phyloP scores from a whole-genome alignment of 208 protist species.

The Trypanosomatidae sp. region DNA sequence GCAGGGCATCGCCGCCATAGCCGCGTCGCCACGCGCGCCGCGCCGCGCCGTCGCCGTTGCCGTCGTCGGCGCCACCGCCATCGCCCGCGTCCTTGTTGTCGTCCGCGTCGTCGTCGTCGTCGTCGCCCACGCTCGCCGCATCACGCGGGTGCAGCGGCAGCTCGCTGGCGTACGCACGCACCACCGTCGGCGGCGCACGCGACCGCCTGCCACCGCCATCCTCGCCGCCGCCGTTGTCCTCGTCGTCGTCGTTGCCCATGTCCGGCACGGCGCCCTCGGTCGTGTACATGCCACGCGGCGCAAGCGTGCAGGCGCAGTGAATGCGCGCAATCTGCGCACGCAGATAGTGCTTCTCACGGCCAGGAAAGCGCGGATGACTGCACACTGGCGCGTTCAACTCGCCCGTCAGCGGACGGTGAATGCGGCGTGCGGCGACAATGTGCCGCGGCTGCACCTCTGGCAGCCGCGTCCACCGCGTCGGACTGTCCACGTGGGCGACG shows the following conservation, averaged over 20 bases:
- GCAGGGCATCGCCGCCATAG: constrained; percentile 76
- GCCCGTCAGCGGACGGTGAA: constrained; percentile 86
- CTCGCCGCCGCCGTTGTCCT: constrained; percentile 13
- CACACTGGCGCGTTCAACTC: constrained; percentile 75
- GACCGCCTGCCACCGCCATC: constrained; percentile 44
- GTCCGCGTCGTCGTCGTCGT: constrained; percentile 51
- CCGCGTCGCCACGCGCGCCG: constrained; percentile 67
- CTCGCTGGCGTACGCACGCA: constrained; percentile 65
- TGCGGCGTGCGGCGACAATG: constrained; percentile 64
- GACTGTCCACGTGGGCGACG: constrained; percentile 49
- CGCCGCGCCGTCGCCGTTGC: constrained; percentile 33
- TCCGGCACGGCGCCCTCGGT: constrained; percentile 76
- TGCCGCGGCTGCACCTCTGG: constrained; percentile 89
- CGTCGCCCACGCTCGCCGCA: constrained; percentile 10
- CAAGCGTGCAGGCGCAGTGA: constrained; percentile 69
- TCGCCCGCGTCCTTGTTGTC: constrained; percentile 18
- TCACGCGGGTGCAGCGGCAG: constrained; percentile 76
- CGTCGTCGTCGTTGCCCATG: constrained; percentile 75
- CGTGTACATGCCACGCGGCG: constrained; percentile 68
- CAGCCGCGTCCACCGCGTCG: constrained; percentile 72
- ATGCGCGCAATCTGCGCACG: constrained; percentile 94
- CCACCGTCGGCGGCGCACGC: constrained; percentile 30
- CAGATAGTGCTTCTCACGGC: constrained; percentile 87
- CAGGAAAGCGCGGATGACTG: constrained; percentile 87
- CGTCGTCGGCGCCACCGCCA: constrained; percentile 58